These are phyloP conservation scores for Macrolepiota dolichaula DNA, from an alignment of 768 basidiomycete genomes.

Conservation along the genomic window DNA sequence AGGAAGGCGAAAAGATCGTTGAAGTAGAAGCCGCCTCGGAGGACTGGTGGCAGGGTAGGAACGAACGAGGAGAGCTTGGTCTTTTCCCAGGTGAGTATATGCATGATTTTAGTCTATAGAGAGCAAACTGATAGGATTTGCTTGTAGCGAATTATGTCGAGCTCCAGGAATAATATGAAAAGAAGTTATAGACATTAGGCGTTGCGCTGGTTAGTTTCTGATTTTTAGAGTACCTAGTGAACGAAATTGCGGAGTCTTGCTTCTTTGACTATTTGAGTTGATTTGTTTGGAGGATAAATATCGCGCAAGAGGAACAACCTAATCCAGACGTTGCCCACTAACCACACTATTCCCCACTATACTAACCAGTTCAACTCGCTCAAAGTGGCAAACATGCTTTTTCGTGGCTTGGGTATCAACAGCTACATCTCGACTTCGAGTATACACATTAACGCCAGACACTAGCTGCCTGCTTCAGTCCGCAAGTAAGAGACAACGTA, in stretches of 20 bases:
- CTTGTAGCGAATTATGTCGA: conserved; percentile 35
- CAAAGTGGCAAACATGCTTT: not conserved
- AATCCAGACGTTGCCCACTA: not conserved
- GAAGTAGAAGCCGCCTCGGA: conserved; percentile 79
- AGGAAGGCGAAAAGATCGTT: conserved; percentile 75
- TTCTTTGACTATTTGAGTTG: not conserved
- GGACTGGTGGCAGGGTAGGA: conserved; percentile 87
- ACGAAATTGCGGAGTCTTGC: not conserved
- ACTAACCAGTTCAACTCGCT: not conserved
- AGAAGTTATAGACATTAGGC: not conserved
- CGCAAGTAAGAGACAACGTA: conserved; percentile 24
- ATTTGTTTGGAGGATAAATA: not conserved
- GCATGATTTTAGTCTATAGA: not conserved
- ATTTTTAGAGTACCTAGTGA: not conserved
- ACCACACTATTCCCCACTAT: not conserved
- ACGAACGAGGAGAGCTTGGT: conserved; percentile 51
- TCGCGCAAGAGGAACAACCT: not conserved
- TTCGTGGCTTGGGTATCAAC: not conserved
- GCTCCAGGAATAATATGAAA: conserved; percentile 24
- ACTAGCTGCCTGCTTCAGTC: conserved; percentile 35
- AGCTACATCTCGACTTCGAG: not conserved
- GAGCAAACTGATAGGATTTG: not conserved
- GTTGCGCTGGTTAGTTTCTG: not conserved
- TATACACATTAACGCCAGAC: not conserved
- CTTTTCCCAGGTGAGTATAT: conserved; percentile 68